A percentile compares a stretch with the other conserved stretches of the same genome.
Conservation (phyloP, 1,139 yeast species). For the Scheffersomyces cryptocercus region DNA sequence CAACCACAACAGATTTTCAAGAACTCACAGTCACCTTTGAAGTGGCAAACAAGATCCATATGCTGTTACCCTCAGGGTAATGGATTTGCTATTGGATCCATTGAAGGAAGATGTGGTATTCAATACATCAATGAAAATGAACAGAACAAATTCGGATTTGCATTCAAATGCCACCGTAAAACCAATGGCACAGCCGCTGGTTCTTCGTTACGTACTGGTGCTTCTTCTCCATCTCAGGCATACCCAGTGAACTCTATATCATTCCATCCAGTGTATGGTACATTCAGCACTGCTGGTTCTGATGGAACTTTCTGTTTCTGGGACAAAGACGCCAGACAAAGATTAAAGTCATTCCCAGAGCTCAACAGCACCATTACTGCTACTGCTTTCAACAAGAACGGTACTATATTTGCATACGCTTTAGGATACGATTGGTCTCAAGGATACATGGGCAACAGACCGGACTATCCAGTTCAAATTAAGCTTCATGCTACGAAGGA, state of each 20-base stretch:
- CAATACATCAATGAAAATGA: constrained; percentile 86
- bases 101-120: constrained; percentile 97
- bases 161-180: constrained; percentile 92
- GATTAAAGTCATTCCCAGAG: constrained; percentile 78
- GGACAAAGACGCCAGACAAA: constrained; percentile 93
- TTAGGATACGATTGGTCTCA: constrained; percentile 94
- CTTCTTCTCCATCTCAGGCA: constrained; percentile 45
- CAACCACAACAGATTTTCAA: constrained; percentile 86
- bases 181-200: constrained; percentile 35
- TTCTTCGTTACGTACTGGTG: constrained; percentile 30
- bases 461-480: constrained; percentile 71
- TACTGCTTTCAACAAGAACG: constrained; percentile 79
- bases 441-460: constrained; percentile 78
- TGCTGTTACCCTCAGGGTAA: constrained; percentile 87
- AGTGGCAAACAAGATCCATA: constrained; percentile 84
- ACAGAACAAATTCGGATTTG: constrained; percentile 72
- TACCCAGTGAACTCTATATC: constrained; percentile 79
- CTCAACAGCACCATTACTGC: constrained; percentile 75
- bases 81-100: constrained; percentile 90
- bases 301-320: constrained; percentile 95
- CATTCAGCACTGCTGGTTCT: constrained; percentile 91
- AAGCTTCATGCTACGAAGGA: constrained; percentile 85
- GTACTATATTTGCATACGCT: constrained; percentile 88
- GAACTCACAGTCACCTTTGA: constrained; percentile 74
- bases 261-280: constrained; percentile 89